A percentile compares a stretch with the other conserved stretches of the same genome.
Conservation (phyloP, 345 rosid species). For the Chamaenerion angustifolium region DNA sequence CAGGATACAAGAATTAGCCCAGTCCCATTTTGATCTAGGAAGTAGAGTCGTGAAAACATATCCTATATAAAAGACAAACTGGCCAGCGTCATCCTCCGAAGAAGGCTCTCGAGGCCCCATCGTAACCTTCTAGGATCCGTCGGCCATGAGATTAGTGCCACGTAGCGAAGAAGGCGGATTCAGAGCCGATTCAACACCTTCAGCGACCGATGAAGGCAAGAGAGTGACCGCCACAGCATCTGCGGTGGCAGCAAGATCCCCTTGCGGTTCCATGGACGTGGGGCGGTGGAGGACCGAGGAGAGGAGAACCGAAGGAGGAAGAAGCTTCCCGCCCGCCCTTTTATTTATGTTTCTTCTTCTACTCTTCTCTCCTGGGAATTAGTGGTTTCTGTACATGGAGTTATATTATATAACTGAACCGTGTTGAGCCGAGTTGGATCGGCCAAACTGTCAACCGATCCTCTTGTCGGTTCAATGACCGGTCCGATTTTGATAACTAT, state of each 20-base stretch:
- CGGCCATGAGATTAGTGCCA: slow-evolving; percentile 15
- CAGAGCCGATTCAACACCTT: slow-evolving; percentile 2
- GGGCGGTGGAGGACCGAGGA: slow-evolving; percentile 14
- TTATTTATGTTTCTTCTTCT: background rate
- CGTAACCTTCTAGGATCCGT: slow-evolving; percentile 21
- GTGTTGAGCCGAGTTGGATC: too few relatives aligned
- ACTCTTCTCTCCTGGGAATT: background rate
- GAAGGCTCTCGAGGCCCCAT: slow-evolving; percentile 16
- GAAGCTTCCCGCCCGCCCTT: slow-evolving; percentile 1
- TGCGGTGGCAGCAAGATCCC: slow-evolving; percentile 14
- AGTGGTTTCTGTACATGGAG: too few relatives aligned
- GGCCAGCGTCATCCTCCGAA: slow-evolving; percentile 23
- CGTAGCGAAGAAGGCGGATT: slow-evolving; percentile 8
- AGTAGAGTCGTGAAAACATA: too few relatives aligned
- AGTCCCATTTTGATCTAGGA: too few relatives aligned
- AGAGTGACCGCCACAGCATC: slow-evolving; percentile 16
- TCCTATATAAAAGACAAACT: background rate
- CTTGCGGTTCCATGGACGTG: too few relatives aligned
- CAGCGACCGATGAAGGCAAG: slow-evolving; percentile 7
- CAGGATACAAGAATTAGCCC: too few relatives aligned
- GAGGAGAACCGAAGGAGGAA: slow-evolving; percentile 7
- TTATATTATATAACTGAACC: too few relatives aligned
- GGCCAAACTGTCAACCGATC: too few relatives aligned
- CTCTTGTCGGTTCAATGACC: too few relatives aligned
- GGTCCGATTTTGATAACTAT: too few relatives aligned